phyloP scores from a whole-genome alignment of 495 filamentous ascomycete species.

The Apiosordaria backusii region DNA sequence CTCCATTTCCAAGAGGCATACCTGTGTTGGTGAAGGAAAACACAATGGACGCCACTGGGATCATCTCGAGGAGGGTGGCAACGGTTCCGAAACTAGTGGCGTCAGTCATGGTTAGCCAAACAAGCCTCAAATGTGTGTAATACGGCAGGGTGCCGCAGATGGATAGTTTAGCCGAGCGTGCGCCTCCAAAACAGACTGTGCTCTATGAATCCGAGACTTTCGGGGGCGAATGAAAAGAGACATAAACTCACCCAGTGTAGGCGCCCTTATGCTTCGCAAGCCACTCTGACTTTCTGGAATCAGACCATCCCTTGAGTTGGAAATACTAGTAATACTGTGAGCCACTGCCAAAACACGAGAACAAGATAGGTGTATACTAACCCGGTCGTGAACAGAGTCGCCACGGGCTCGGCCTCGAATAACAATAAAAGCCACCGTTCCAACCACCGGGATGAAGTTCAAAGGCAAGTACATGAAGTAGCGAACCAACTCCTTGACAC shows the following conservation, averaged over 20 bases:
- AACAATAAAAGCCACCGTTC: slow-evolving; percentile 73
- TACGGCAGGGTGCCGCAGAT: not conserved
- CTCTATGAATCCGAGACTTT: not conserved
- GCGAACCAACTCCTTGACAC: slow-evolving; percentile 60
- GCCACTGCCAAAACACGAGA: too few species aligned
- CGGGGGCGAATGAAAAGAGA: not conserved
- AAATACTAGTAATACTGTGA: slow-evolving; percentile 58
- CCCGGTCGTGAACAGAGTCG: slow-evolving; percentile 29
- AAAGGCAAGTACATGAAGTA: slow-evolving; percentile 82
- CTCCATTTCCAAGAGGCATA: slow-evolving; percentile 25
- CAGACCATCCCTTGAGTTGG: slow-evolving; percentile 79
- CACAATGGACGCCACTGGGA: slow-evolving; percentile 76
- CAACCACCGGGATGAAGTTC: slow-evolving; percentile 88
- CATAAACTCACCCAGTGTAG: slow-evolving; percentile 67
- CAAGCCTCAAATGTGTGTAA: slow-evolving; percentile 10
- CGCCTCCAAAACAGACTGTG: not conserved
- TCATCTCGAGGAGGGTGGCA: slow-evolving; percentile 73
- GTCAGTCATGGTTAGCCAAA: slow-evolving; percentile 17
- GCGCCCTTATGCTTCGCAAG: slow-evolving; percentile 59
- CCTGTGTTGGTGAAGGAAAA: slow-evolving; percentile 88
- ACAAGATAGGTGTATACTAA: slow-evolving; percentile 10
- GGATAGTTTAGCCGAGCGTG: slow-evolving; percentile 1
- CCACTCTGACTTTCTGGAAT: slow-evolving; percentile 58
- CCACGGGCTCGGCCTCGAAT: slow-evolving; percentile 60
- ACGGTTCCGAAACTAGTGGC: slow-evolving; percentile 69